Evolutionary conservation across 108 stramenopile genomes (phyloP), one percentile per base, ranked within the genome.

Genomic region (Cylindrotheca fusiformis): DNA sequence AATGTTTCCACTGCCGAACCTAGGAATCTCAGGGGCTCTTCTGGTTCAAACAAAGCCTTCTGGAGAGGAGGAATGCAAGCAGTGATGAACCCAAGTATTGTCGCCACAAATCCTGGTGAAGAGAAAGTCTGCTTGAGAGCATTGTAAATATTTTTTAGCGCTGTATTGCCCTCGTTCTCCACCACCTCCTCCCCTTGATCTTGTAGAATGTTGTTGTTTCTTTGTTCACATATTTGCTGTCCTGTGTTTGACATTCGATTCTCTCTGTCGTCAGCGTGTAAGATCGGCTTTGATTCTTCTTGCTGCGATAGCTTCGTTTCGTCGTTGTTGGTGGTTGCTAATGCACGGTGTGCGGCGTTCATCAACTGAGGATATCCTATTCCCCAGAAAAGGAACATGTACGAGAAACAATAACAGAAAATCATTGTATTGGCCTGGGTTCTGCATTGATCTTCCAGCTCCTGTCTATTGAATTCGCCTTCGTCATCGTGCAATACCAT

Each of bases 381-480:
- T 0, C 67, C 53, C 80, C 80, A 90, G 52, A 82, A 86, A 46
- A 73, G 36, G 20, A 86, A 65, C 47, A 59, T 68, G 78, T 79
- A 90, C 26, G 63, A 67, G 50, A 90, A 90, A 60, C 86, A 90
- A 50, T 86, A 90, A 25, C 66, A 52, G 61, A 90, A 90, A 31
- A 86, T 78, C 76, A 85, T 85, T 10, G 83, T 77, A 49, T 76
- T 82, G 14, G 80, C 58, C 64, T 82, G 67, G 12, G 74, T 77
- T 0, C 66, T 75, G 48, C 87, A 88, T 57, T 72, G 58, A 55
- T 67, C 53, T 41, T 59, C 29, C 48, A 59, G 6, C 1, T 21
- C 19, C 0, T 18, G 23, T 8, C 27, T 30, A 48, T 48, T 33
- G 4, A 19, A 17, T 8, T 20, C 32, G 18, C 5, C 31, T 22